Evolutionary conservation across 2,329 filamentous ascomycete species (phyloP).

Genomic region (Mycogone perniciosa): DNA sequence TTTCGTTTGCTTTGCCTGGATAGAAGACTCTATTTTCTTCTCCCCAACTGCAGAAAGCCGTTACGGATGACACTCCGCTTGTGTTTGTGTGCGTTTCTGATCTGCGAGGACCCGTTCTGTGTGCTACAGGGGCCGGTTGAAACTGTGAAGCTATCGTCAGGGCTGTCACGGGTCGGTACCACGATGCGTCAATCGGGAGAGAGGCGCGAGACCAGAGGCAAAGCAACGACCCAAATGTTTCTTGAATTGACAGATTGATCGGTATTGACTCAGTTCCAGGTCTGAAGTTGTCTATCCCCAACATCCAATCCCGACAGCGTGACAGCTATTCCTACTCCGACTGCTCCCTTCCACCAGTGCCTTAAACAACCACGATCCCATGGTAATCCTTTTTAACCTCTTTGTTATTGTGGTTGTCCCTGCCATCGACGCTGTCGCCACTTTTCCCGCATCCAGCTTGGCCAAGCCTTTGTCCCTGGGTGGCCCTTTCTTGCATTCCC

Average conservation of each 20-base stretch:
- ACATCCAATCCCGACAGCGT: background rate
- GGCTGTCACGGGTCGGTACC: background rate
- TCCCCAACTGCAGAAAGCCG: background rate
- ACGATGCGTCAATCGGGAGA: background rate
- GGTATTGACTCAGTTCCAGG: no score
- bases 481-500: background rate
- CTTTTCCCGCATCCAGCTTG: background rate
- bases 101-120: constrained; percentile 9
- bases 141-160: background rate
- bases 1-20: no score
- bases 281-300: background rate
- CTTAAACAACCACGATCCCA: background rate
- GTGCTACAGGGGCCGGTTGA: constrained; percentile 1
- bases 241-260: no score
- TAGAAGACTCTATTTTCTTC: no score
- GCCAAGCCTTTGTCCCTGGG: background rate
- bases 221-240: no score
- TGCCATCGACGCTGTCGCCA: background rate
- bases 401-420: background rate
- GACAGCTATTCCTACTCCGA: background rate
- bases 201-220: no score
- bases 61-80: background rate
- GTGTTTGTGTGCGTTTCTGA: background rate
- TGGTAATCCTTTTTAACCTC: background rate
- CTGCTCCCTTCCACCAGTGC: background rate